Percentiles rank a stretch among this genome's conserved stretches.
phyloP scores from a whole-genome alignment of 1,139 yeast species.

The Trichomonascaceae sp. region DNA sequence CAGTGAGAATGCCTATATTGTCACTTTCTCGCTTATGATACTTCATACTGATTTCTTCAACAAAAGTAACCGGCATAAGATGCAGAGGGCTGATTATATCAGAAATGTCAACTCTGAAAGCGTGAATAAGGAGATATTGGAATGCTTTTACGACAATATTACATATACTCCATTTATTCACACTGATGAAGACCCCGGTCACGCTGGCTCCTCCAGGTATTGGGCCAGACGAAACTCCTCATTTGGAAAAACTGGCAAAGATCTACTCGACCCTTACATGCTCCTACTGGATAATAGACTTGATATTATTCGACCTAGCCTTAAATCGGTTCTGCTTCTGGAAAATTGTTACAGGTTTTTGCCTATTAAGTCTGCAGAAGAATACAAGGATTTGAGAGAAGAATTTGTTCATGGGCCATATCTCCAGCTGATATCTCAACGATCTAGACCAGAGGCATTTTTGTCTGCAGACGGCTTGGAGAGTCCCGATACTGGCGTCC shows the following conservation, averaged over 20 bases:
- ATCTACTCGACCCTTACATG: constrained; percentile 36
- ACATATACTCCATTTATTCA: constrained; percentile 49
- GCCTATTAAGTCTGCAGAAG: constrained; percentile 23
- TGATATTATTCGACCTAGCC: constrained; percentile 32
- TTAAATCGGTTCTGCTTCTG: constrained; percentile 23
- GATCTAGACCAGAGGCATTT: constrained; percentile 36
- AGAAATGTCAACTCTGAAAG: constrained; percentile 39
- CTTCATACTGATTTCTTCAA: constrained; percentile 67
- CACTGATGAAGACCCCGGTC: constrained; percentile 31
- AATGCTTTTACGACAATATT: constrained; percentile 59
- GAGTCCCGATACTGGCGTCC: constrained; percentile 28
- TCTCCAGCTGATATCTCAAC: constrained; percentile 33
- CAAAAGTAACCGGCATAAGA: constrained; percentile 54
- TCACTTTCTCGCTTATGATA: constrained; percentile 56
- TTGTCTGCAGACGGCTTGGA: constrained; percentile 20
- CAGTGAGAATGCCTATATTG: constrained; percentile 49
- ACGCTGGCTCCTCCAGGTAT: constrained; percentile 1
- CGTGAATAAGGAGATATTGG: constrained; percentile 38
- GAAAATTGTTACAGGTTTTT: constrained; percentile 30
- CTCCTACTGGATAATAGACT: constrained; percentile 34
- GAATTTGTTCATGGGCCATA: constrained; percentile 32
- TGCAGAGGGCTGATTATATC: constrained; percentile 57
- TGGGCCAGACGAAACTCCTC: constrained; percentile 22
- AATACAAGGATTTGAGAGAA: constrained; percentile 26
- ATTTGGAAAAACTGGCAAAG: constrained; percentile 28